Evolutionary conservation across 2,329 filamentous ascomycete genomes (phyloP).

Genomic region (Trichoderma koningii): DNA sequence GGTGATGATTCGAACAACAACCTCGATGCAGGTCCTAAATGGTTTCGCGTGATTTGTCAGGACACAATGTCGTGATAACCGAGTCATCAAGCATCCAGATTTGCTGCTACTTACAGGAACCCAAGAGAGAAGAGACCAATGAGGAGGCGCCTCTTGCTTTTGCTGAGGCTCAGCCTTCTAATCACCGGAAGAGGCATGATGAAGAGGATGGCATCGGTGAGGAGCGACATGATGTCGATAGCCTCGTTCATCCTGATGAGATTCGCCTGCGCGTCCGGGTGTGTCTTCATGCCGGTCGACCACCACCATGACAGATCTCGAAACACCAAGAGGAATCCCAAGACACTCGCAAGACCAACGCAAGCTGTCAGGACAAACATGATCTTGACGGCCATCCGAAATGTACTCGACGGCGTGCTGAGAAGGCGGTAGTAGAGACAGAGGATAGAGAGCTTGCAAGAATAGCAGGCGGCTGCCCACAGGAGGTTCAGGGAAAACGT

Average conservation of each 20-base stretch:
- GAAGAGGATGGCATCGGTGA: slow-evolving; percentile 16
- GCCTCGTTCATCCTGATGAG: slow-evolving; percentile 21
- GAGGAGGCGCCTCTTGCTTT: slow-evolving; percentile 12
- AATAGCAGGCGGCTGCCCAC: slow-evolving; percentile 13
- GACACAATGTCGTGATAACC: no score
- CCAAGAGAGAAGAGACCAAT: slow-evolving; percentile 19
- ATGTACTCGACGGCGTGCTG: slow-evolving; percentile 15
- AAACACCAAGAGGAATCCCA: slow-evolving; percentile 17
- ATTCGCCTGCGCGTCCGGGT: not conserved
- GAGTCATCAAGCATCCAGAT: not conserved
- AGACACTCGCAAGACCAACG: not conserved
- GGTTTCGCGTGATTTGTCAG: not conserved
- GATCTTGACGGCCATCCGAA: not conserved
- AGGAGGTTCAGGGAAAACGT: slow-evolving; percentile 16
- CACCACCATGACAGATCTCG: slow-evolving; percentile 23
- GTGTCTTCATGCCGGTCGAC: slow-evolving; percentile 13
- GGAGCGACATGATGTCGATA: slow-evolving; percentile 19
- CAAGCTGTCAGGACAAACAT: slow-evolving; percentile 21
- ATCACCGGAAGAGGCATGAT: slow-evolving; percentile 19
- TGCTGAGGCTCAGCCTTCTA: slow-evolving; percentile 15
- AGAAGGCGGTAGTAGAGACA: slow-evolving; percentile 20
- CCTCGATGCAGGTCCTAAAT: slow-evolving; percentile 17
- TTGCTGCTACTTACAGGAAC: not conserved
- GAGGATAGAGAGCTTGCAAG: slow-evolving; percentile 17
- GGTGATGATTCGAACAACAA: slow-evolving; percentile 19